These are phyloP conservation scores for Ustilago cynodontis DNA, from an alignment of 1,284 basidiomycete genomes.

Conservation along the genomic window DNA sequence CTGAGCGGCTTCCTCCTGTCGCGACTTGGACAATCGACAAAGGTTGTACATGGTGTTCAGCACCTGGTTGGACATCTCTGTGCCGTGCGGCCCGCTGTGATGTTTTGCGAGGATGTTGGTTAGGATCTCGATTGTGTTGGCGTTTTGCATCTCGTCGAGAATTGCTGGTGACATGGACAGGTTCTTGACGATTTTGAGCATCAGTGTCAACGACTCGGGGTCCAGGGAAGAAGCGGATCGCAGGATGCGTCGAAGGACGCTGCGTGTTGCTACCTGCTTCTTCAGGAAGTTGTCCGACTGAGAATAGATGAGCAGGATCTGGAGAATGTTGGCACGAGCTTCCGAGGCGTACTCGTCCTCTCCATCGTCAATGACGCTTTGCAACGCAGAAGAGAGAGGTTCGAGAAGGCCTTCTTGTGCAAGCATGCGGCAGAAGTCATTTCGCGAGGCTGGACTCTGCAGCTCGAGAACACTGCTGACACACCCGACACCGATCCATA, in stretches of 20 bases:
- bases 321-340: slow-evolving; percentile 88
- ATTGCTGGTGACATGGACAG: slow-evolving; percentile 86
- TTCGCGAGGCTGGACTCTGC: slow-evolving; percentile 90
- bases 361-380: slow-evolving; percentile 84
- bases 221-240: slow-evolving; percentile 70
- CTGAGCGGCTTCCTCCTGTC: slow-evolving; percentile 94
- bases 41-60: slow-evolving; percentile 67
- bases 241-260: slow-evolving; percentile 85
- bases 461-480: slow-evolving; percentile 95
- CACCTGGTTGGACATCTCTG: slow-evolving; percentile 72
- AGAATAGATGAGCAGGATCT: slow-evolving; percentile 90
- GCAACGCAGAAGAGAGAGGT: slow-evolving; percentile 87
- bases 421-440: slow-evolving; percentile 98
- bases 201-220: slow-evolving; percentile 84
- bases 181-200: slow-evolving; percentile 95
- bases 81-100: slow-evolving; percentile 81
- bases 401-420: slow-evolving; percentile 93
- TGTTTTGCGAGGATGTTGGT: slow-evolving; percentile 85
- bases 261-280: slow-evolving; percentile 87
- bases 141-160: slow-evolving; percentile 93
- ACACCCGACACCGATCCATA: slow-evolving; percentile 92
- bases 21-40: slow-evolving; percentile 62
- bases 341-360: slow-evolving; percentile 75
- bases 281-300: slow-evolving; percentile 92
- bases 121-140: slow-evolving; percentile 91